Evolutionary conservation across 2,329 filamentous ascomycete species (phyloP), one percentile per base, ranked within the genome.

Genomic region (Lasiodiplodia hormozganensis): DNA sequence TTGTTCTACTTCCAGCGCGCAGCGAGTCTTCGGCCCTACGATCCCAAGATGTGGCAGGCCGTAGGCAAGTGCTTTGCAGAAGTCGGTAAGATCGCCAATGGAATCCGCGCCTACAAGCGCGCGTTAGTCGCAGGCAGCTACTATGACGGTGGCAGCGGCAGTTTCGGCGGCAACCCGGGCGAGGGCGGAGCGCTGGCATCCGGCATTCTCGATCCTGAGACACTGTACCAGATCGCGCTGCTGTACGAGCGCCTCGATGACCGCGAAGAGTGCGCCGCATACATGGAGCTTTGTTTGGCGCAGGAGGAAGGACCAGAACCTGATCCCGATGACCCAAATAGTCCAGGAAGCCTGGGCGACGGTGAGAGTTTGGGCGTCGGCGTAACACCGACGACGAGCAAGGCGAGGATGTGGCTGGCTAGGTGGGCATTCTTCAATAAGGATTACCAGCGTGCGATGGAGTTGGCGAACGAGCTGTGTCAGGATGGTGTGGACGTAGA

Each of bases 1-100:
- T 83, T 99, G 0, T 98, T 96, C 87, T 99, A 99, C 81, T 97
- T 97, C 83, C 96, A 98, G 77, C 93, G 96, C 68, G 96, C 96
- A 0, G 95, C 95, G 0, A 93, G 94, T 0, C 84, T 99, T 1
- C 89, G 94, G n/a, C 94, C 95, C 0, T 97, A 95, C 85, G 96
- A 99, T 74, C 93, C 94, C 0, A 98, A 98, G 80, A 97, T 99
- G 92, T 99, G 96, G 96, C 92, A 96, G 83, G 96, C 96, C 0
- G 94, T 99, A 5, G 96, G 93, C 11, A 92, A 92, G 40, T 97
- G 95, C 77, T 90, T 97, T 71, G 91, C 95, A 70, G 95, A 94
- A 77, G 96, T 97, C 86, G 91, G 90, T 65, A 89, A 94, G 67
- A 85, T 93, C 62, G 87, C 90, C n/a, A 94, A 97, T 73, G 95